A percentile compares a stretch with the other conserved stretches of the same genome.
phyloP scores from a whole-genome alignment of 2,329 filamentous ascomycete species.

The Davidsoniella virescens region DNA sequence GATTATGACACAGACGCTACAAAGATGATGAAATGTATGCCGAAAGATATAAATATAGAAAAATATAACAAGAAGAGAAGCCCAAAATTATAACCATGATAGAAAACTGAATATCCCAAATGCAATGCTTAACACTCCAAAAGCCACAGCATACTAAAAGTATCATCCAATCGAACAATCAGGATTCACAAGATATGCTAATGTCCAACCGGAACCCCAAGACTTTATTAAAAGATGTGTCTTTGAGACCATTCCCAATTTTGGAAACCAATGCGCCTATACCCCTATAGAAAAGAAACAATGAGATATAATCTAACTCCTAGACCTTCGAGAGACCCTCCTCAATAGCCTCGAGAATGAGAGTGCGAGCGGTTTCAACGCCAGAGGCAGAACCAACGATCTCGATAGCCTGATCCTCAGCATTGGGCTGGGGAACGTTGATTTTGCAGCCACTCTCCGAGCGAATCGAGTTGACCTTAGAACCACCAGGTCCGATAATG shows the following conservation, averaged over 20 bases:
- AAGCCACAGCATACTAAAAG: background rate
- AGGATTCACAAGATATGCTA: background rate
- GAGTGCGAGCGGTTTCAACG: conserved; percentile 70
- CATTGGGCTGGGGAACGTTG: conserved; percentile 73
- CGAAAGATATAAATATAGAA: background rate
- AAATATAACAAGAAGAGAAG: background rate
- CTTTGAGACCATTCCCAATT: no score
- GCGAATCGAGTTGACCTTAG: conserved; percentile 83
- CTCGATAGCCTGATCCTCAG: conserved; percentile 68
- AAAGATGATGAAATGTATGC: no score
- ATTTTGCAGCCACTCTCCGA: conserved; percentile 88
- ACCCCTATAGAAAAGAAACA: conserved; percentile 1
- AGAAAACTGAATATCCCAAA: background rate
- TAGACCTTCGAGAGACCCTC: conserved; percentile 30
- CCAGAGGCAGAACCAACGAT: conserved; percentile 65
- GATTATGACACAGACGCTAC: no score
- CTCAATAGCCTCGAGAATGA: conserved; percentile 72
- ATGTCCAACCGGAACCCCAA: background rate
- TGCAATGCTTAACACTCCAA: background rate
- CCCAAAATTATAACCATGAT: background rate
- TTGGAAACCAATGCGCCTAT: background rate
- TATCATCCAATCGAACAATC: background rate
- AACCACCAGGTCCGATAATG: conserved; percentile 77
- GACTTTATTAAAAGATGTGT: no score
- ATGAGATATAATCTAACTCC: background rate